Percentiles rank a stretch among this genome's conserved stretches.
Conservation (phyloP, 2,329 filamentous ascomycete species). For the Fusarium sp. region DNA sequence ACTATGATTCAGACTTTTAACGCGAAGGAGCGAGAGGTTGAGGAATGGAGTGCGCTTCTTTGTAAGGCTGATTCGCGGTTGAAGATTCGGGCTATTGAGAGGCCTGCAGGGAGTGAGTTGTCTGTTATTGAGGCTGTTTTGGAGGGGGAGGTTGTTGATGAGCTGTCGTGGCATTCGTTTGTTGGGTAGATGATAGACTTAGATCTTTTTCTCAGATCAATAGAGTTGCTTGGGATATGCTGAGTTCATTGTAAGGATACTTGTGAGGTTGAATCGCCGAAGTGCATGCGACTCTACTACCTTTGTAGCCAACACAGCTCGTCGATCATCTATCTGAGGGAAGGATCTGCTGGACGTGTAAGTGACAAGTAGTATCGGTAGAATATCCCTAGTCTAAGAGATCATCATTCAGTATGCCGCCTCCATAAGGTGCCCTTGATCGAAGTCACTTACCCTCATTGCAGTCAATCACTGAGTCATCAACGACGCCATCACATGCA, state of each 20-base stretch:
- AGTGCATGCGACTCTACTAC: neutral
- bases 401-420: neutral
- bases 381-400: too few species aligned
- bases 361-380: neutral
- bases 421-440: rapidly evolving
- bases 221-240: neutral
- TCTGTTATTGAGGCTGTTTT: constrained; percentile 25
- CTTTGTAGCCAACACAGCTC: neutral
- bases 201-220: neutral
- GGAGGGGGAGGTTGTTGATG: neutral
- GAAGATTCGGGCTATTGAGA: constrained; percentile 17
- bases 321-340: neutral
- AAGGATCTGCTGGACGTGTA: neutral
- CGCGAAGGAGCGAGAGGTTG: constrained; percentile 19
- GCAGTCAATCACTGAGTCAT: neutral
- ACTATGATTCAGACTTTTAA: constrained; percentile 43
- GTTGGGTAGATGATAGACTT: neutral
- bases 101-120: constrained; percentile 28
- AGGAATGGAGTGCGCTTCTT: constrained; percentile 26
- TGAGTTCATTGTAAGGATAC: neutral
- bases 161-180: neutral
- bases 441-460: rapidly evolving
- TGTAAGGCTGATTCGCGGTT: constrained; percentile 6
- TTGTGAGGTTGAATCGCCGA: neutral
- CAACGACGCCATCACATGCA: neutral